phyloP scores from a whole-genome alignment of 2,329 filamentous ascomycete species.

The Microascus cirrosus region DNA sequence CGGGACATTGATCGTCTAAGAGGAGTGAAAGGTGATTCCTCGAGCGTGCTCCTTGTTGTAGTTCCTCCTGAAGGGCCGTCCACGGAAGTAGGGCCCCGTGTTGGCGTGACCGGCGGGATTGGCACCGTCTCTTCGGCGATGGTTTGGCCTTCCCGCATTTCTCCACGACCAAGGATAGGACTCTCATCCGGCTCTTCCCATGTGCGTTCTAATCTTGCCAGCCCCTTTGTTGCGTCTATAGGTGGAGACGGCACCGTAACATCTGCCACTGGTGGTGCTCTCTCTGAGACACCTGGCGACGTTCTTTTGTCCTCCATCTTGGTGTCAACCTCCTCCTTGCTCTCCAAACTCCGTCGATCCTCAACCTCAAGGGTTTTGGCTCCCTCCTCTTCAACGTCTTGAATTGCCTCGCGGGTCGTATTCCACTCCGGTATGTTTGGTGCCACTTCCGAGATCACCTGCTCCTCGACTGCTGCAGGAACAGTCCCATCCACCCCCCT shows the following conservation, averaged over 20 bases:
- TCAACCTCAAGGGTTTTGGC: too few species aligned
- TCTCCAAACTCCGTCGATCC: neutral
- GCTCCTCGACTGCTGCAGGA: neutral
- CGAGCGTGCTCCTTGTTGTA: neutral
- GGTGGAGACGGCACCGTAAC: neutral
- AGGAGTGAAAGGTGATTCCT: neutral
- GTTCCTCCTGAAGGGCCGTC: neutral
- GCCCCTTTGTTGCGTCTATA: neutral
- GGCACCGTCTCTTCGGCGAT: neutral
- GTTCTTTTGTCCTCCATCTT: neutral
- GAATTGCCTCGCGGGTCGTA: neutral
- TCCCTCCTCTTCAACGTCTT: too few species aligned
- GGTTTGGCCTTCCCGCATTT: constrained; percentile 3
- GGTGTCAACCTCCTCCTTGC: neutral
- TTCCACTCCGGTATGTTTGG: neutral
- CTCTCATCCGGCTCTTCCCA: constrained; percentile 11
- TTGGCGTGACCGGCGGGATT: neutral
- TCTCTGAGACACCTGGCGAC: too few species aligned
- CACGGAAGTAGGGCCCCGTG: neutral
- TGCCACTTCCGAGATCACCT: neutral
- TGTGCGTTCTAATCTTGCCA: neutral
- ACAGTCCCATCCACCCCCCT: neutral
- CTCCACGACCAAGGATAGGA: constrained; percentile 22
- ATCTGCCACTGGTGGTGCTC: neutral
- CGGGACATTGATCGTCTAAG: constrained; percentile 12